Evolutionary conservation across 2,329 filamentous ascomycete genomes (phyloP).

Genomic region (Ceratocystis albifundus): DNA sequence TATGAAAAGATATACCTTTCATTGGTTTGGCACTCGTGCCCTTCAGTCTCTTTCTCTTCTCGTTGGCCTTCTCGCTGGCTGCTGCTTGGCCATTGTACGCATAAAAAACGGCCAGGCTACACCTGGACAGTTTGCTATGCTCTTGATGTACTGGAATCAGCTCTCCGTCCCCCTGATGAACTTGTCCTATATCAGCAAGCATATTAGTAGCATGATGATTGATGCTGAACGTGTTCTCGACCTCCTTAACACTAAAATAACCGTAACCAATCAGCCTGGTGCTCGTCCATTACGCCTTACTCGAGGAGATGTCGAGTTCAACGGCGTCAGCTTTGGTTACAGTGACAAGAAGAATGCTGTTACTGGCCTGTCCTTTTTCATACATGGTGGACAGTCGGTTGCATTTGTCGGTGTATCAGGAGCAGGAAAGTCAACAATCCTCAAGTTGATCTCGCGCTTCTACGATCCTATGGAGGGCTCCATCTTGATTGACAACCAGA

Average conservation of each 20-base stretch:
- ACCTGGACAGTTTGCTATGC: slow-evolving; percentile 57
- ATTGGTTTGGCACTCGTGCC: slow-evolving; percentile 29
- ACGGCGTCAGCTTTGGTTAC: slow-evolving; percentile 47
- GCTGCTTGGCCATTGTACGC: slow-evolving; percentile 51
- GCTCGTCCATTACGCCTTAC: slow-evolving; percentile 40
- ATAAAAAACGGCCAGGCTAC: slow-evolving; percentile 50
- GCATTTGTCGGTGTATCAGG: slow-evolving; percentile 51
- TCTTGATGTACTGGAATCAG: slow-evolving; percentile 64
- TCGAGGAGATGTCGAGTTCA: slow-evolving; percentile 45
- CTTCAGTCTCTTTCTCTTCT: slow-evolving; percentile 54
- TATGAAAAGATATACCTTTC: slow-evolving; percentile 21
- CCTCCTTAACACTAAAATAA: slow-evolving; percentile 47
- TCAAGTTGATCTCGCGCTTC: slow-evolving; percentile 48
- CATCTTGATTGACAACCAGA: slow-evolving; percentile 46
- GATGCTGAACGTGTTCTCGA: slow-evolving; percentile 47
- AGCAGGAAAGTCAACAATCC: slow-evolving; percentile 47
- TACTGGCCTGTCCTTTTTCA: slow-evolving; percentile 41
- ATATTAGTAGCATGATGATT: slow-evolving; percentile 45
- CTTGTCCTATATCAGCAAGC: slow-evolving; percentile 49
- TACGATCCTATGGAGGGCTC: slow-evolving; percentile 45
- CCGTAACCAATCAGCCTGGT: slow-evolving; percentile 41
- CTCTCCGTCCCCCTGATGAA: slow-evolving; percentile 60
- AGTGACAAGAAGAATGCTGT: slow-evolving; percentile 48
- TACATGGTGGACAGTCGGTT: slow-evolving; percentile 42
- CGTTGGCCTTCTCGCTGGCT: slow-evolving; percentile 54